Conservation (phyloP, 495 filamentous ascomycete genomes). For the Tuber aestivum region DNA sequence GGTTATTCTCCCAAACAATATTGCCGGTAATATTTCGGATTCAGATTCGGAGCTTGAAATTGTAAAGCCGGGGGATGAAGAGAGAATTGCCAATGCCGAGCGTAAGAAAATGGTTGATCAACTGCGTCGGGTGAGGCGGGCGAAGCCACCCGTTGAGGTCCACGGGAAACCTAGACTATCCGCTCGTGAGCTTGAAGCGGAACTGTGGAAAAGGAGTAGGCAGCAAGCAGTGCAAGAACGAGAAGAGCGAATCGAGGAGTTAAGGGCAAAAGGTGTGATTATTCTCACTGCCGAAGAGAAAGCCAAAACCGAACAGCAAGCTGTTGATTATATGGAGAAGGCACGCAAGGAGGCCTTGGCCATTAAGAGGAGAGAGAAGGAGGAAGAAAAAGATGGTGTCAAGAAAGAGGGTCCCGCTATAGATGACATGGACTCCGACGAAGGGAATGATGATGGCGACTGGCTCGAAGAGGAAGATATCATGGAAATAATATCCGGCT, state of each 20-base stretch:
- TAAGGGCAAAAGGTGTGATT: conserved; percentile 70
- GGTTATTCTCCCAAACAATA: conserved; percentile 26
- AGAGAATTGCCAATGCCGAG: conserved; percentile 45
- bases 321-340: conserved; percentile 81
- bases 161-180: conserved; percentile 50
- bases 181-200: conserved; percentile 60
- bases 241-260: conserved; percentile 67
- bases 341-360: conserved; percentile 74
- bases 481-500: conserved; percentile 46
- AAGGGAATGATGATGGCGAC: conserved; percentile 60
- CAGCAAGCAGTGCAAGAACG: conserved; percentile 73
- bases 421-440: conserved; percentile 53
- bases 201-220: conserved; percentile 62
- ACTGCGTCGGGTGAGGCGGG: conserved; percentile 19
- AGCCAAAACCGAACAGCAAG: conserved; percentile 66
- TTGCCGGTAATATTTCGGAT: conserved; percentile 44
- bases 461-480: conserved; percentile 45
- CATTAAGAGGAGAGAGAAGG: conserved; percentile 69
- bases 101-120: conserved; percentile 44
- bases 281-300: conserved; percentile 84
- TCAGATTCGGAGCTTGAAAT: conserved; percentile 67
- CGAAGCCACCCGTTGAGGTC: conserved; percentile 13
- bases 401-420: conserved; percentile 46
- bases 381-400: conserved; percentile 53
- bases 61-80: conserved; percentile 40